Conservation (phyloP, 768 basidiomycete species). For the Floccularia luteovirens region DNA sequence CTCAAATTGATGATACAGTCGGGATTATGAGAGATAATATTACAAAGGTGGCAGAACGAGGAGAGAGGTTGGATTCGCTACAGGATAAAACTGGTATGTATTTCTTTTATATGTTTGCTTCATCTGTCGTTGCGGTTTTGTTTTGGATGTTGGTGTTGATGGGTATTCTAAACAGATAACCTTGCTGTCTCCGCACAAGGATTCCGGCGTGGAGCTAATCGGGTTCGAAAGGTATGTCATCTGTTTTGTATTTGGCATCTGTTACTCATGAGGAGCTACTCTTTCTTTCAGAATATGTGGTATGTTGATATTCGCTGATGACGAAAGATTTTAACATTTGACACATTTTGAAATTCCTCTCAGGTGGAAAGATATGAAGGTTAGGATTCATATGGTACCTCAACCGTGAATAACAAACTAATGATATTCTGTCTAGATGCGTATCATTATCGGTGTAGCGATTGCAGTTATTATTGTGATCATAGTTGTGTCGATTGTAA, state of each 20-base stretch:
- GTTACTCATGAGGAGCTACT: no score
- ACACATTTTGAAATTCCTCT: background rate
- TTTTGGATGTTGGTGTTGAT: background rate
- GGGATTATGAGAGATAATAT: conserved; percentile 99
- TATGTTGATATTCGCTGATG: conserved; percentile 30
- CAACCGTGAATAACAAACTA: no score
- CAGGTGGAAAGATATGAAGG: conserved; percentile 99
- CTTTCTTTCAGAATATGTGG: conserved; percentile 73
- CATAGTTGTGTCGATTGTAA: conserved; percentile 93
- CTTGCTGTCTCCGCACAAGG: conserved; percentile 98
- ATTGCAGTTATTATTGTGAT: conserved; percentile 89
- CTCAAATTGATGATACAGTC: conserved; percentile 96
- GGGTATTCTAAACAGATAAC: conserved; percentile 54
- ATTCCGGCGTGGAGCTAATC: conserved; percentile 94
- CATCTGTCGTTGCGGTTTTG: background rate
- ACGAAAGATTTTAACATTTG: background rate
- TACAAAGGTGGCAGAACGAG: conserved; percentile 89
- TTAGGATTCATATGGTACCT: conserved; percentile 19
- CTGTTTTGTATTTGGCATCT: conserved; percentile 4
- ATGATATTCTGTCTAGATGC: conserved; percentile 73
- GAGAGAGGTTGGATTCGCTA: conserved; percentile 86
- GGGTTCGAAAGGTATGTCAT: conserved; percentile 84
- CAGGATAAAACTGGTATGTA: conserved; percentile 96
- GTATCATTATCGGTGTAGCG: conserved; percentile 90
- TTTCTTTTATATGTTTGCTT: conserved; percentile 1